Evolutionary conservation across 305 asterid genomes (phyloP).

Genomic region (Fraxinus angustifolia): DNA sequence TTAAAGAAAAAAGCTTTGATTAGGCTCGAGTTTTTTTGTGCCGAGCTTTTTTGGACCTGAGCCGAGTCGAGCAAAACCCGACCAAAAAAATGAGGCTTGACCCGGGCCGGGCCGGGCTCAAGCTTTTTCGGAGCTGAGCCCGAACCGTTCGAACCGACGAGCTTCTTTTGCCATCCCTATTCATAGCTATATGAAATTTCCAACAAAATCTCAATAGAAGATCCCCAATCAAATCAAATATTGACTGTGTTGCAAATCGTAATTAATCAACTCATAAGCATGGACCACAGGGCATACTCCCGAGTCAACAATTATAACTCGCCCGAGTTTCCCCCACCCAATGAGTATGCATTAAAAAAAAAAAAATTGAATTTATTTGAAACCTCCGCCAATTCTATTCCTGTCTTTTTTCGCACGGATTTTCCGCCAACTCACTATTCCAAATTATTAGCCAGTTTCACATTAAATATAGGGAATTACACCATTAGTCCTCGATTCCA

Average conservation of each 20-base stretch:
- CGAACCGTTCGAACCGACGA: too few species aligned
- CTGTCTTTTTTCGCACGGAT: conserved; percentile 27
- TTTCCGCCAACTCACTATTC: conserved; percentile 34
- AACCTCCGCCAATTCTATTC: conserved; percentile 22
- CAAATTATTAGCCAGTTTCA: neutral
- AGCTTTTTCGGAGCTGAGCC: too few species aligned
- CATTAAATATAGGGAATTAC: conserved; percentile 18
- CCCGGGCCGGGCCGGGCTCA: too few species aligned
- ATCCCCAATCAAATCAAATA: neutral
- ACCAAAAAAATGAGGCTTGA: too few species aligned
- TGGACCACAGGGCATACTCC: neutral
- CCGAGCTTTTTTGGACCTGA: too few species aligned
- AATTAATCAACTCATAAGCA: neutral
- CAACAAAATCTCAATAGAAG: neutral
- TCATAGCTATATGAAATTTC: neutral
- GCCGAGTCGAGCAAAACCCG: too few species aligned
- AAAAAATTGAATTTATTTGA: conserved; percentile 23
- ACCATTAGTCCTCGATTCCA: neutral
- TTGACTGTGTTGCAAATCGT: neutral
- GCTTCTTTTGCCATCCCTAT: too few species aligned
- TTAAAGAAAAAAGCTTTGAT: too few species aligned
- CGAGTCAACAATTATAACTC: neutral
- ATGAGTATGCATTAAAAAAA: neutral
- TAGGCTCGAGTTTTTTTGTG: too few species aligned
- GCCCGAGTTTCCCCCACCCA: neutral